These are phyloP conservation scores for Trametes meyenii DNA, from an alignment of 768 basidiomycete genomes.

Conservation along the genomic window DNA sequence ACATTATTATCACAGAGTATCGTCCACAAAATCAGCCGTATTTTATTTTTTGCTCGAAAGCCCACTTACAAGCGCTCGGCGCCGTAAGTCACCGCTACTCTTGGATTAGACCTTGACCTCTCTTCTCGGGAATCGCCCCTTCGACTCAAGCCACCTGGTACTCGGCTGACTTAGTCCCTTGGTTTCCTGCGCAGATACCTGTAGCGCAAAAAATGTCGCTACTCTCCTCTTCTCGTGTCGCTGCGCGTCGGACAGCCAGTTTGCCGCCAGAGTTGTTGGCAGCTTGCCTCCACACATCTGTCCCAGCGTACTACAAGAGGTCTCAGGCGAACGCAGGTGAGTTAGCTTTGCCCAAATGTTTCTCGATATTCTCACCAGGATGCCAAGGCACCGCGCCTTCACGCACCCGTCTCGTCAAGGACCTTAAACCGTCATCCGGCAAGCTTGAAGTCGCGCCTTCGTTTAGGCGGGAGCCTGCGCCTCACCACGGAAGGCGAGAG, in stretches of 20 bases:
- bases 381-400: conserved; percentile 18
- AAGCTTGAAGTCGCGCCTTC: conserved; percentile 26
- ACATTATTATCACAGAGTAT: too few species aligned
- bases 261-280: conserved; percentile 23
- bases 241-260: background rate
- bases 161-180: too few species aligned
- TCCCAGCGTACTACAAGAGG: background rate
- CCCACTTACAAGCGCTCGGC: too few species aligned
- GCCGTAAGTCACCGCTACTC: too few species aligned
- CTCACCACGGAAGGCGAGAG: conserved; percentile 20
- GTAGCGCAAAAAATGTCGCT: conserved; percentile 19
- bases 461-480: conserved; percentile 25
- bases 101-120: too few species aligned
- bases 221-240: conserved; percentile 18
- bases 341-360: background rate
- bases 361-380: background rate
- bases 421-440: conserved; percentile 19
- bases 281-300: conserved; percentile 25
- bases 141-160: too few species aligned
- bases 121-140: too few species aligned
- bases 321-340: background rate
- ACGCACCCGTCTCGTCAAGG: conserved; percentile 30
- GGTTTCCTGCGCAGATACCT: too few species aligned
- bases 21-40: too few species aligned
- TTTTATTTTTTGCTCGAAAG: too few species aligned